phyloP scores from a whole-genome alignment of 108 stramenopile genomes.

The Mediolabrus comicus region DNA sequence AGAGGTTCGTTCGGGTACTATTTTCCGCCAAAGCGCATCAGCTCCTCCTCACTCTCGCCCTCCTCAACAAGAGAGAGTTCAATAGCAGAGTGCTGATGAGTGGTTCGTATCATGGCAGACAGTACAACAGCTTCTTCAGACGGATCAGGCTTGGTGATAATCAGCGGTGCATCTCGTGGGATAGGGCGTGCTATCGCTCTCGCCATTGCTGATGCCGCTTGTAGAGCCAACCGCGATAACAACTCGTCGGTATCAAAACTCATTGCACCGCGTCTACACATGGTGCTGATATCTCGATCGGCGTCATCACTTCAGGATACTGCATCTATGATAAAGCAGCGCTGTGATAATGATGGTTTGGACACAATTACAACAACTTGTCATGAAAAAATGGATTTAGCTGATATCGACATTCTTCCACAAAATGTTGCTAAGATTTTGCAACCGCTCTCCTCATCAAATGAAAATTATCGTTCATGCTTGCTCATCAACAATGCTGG shows the following conservation, averaged over 20 bases:
- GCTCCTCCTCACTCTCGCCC: too few species aligned
- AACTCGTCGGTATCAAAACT: neutral
- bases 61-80: too few species aligned
- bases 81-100: too few species aligned
- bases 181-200: constrained; percentile 68
- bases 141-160: constrained; percentile 19
- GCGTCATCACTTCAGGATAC: constrained; percentile 49
- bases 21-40: too few species aligned
- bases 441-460: constrained; percentile 4
- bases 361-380: constrained; percentile 25
- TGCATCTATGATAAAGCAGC: constrained; percentile 33
- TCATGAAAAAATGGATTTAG: constrained; percentile 60
- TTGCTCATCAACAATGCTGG: constrained; percentile 80
- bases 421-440: constrained; percentile 44
- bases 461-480: constrained; percentile 37
- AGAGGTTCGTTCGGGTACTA: too few species aligned
- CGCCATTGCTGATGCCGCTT: constrained; percentile 34
- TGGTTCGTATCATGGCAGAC: too few species aligned
- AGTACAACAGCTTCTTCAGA: neutral
- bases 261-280: constrained; percentile 8
- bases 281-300: constrained; percentile 65
- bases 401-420: constrained; percentile 56
- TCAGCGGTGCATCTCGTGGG: constrained; percentile 78
- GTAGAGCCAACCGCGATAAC: neutral
- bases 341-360: neutral